Evolutionary conservation across 495 filamentous ascomycete species (phyloP).

Genomic region (Acidomyces sp.): DNA sequence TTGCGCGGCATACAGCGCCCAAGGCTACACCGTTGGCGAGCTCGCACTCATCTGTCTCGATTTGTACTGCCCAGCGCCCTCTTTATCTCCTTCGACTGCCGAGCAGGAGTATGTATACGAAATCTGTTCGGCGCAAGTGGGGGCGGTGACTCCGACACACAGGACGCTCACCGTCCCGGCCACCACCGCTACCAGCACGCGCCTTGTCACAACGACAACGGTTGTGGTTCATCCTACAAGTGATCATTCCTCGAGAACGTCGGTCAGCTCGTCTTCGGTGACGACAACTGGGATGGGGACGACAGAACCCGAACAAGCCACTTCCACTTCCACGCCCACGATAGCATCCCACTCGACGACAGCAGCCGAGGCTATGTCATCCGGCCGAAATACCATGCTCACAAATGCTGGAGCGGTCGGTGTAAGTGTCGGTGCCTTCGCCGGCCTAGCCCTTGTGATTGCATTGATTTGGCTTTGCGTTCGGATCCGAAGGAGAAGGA

Average conservation of each 20-base stretch:
- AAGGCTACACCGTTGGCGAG: conserved; percentile 20
- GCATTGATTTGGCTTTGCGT: conserved; percentile 7
- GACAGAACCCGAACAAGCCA: neutral
- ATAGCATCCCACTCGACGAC: neutral
- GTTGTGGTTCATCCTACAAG: conserved; percentile 1
- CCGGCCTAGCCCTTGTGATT: conserved; percentile 4
- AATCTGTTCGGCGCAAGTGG: conserved; percentile 10
- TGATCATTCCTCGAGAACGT: neutral
- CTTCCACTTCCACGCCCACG: neutral
- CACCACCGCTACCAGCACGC: conserved; percentile 4
- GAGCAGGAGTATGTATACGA: conserved; percentile 8
- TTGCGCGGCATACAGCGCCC: conserved; percentile 15
- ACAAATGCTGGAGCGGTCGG: conserved; percentile 15
- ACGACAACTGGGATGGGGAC: neutral
- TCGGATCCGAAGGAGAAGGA: conserved; percentile 9
- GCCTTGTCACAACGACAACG: conserved; percentile 2
- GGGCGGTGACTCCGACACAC: conserved; percentile 16
- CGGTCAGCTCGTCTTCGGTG: neutral
- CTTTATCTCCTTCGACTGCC: too few species aligned
- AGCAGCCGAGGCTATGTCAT: neutral
- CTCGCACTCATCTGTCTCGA: conserved; percentile 17
- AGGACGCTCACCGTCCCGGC: conserved; percentile 10
- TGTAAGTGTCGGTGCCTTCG: conserved; percentile 15
- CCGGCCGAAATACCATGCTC: conserved; percentile 1
- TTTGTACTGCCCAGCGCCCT: conserved; percentile 8